Evolutionary conservation across 441 rosid genomes (phyloP).

Genomic region (Adansonia rubrostipa): DNA sequence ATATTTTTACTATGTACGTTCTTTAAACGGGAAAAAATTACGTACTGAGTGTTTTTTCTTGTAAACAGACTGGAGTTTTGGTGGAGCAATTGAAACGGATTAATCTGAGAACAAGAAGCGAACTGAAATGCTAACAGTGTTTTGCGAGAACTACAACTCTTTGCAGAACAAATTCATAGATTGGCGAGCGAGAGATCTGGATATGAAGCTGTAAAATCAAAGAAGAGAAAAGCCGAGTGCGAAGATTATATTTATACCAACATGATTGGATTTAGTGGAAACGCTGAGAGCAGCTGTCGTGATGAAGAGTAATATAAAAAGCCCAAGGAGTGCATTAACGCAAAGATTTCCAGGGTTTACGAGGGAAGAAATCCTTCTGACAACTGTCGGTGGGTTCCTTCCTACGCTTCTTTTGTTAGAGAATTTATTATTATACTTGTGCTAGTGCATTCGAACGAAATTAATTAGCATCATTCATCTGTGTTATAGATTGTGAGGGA

Average conservation of each 20-base stretch:
- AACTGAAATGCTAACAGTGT: neutral
- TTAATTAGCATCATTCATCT: neutral
- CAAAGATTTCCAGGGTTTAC: neutral
- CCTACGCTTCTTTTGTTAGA: neutral
- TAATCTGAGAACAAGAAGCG: neutral
- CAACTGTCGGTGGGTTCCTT: conserved; percentile 55
- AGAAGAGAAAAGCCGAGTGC: neutral
- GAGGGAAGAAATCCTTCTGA: conserved; percentile 36
- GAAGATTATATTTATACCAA: neutral
- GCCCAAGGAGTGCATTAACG: neutral
- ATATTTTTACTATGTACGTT: neutral
- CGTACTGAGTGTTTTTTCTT: neutral
- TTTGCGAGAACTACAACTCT: neutral
- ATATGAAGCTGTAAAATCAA: neutral
- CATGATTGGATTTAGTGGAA: neutral
- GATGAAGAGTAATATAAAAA: neutral
- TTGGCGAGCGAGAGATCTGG: neutral
- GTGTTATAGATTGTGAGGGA: conserved; percentile 69
- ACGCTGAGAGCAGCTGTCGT: neutral
- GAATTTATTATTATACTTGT: neutral
- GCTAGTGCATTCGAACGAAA: neutral
- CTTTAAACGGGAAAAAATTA: neutral
- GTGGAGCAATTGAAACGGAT: neutral
- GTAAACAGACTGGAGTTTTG: neutral
- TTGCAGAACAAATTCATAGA: neutral